Evolutionary conservation across 1,284 basidiomycete genomes (phyloP), one percentile per base, ranked within the genome.

Genomic region (Cutaneotrichosporon sp.): DNA sequence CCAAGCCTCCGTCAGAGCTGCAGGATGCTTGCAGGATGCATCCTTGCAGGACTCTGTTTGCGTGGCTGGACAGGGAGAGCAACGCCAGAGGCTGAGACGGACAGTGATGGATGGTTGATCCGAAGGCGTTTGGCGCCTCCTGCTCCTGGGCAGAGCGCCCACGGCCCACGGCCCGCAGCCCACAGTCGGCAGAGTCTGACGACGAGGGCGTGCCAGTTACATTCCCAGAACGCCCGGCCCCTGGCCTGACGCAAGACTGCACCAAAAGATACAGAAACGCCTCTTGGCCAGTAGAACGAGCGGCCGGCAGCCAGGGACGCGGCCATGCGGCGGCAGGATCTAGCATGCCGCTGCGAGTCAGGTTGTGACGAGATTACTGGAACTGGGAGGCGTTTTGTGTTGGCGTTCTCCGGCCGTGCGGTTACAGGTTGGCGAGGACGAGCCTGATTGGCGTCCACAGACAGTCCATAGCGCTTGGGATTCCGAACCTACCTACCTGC

Each of bases 311-410:
- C 38, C 38, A 42, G 38, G 38, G 38, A n/a, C 18, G 38, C 38
- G 38, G 22, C 45, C 18, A n/a, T 9, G 38, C 38, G 38, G 22
- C 45, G 25, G 18, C 47, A 50, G 47, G 47, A 50, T 50, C 47
- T 50, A 18, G 47, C 47, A 50, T 50, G 11, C 47, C 47, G 18
- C 25, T 31, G 14, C 3, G 10, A 16, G 25, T 13, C 27, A 50
- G 16, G 16, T n/a, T 16, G 24, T 27, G 25, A 31, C 25, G 18
- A 29, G 25, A 50, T 50, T 18, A 50, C 47, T 50, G 25, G 47
- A 50, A 50, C 47, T 50, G 25, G 45, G 47, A 50, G 47, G 47
- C 47, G 47, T 50, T 31, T 50, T 27, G 25, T 27, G 25, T 50
- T 5, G 27, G 27, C 25, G 14, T 50, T 20, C 25, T 50, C 24